Evolutionary conservation across 495 filamentous ascomycete genomes (phyloP), one percentile per base, ranked within the genome.

Genomic region (Daldinia vernicosa): DNA sequence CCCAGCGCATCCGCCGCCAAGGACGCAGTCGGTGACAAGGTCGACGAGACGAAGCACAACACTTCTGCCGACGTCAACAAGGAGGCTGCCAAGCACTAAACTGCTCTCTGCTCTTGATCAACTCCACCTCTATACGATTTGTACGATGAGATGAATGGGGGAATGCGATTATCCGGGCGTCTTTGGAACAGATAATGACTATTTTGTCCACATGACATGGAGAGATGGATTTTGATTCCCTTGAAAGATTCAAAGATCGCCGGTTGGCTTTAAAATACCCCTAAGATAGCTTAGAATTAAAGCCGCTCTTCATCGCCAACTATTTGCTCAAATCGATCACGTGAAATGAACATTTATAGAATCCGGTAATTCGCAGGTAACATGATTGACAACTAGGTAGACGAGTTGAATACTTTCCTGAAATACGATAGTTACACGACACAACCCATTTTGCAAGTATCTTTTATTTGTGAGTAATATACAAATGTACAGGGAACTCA

Each of bases 11-110:
- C 80, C 28, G 87, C 87, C 40, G 84, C 84, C 60, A 86, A 86
- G 72, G 85, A 88, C 63, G 85, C 85, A 67, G 61, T 86, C 63
- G 77, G 77, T 50, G 85, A 89, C 83, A 89, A 89, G 85, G 39
- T 82, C n/a, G 74, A 84, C 60, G 82, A 89, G 83, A 75, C 75
- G 65, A 83, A 82, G 80, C 77, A 88, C 79, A 80, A 84, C 66
- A 82, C 82, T 71, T 80, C 79, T 70, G 85, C 84, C 75, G 85
- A 87, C 74, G 79, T 79, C 78, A 81, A 88, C 85, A 88, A 87
- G 85, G 81, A 88, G 83, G 68, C 79, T 57, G 79, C 78, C 58
- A 86, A 83, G 75, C 85, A 87, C 83, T 87, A 86, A 83, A 76
- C 72, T 40, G 28, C 63, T 69, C 2, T 55, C 40, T 8, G 37